Conservation (phyloP, 2,329 filamentous ascomycete genomes). For the Aspergillus tamarii region DNA sequence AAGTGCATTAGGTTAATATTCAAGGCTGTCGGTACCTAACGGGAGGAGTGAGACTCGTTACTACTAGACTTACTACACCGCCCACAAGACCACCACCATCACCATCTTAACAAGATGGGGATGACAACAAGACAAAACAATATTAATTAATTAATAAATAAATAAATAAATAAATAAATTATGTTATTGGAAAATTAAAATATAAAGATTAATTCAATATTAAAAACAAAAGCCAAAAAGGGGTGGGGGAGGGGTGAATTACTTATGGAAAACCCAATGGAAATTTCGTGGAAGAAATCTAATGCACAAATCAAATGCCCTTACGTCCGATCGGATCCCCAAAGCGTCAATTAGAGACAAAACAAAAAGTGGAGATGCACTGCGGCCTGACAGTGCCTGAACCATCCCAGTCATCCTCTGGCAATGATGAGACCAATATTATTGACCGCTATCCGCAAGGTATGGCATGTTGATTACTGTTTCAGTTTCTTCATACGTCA, state of each 20-base stretch:
- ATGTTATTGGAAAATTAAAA: neutral
- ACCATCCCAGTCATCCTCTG: neutral
- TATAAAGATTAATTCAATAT: neutral
- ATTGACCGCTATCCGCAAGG: slow-evolving; percentile 1
- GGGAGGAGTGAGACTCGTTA: neutral
- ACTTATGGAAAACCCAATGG: neutral
- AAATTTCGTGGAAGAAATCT: slow-evolving; percentile 5
- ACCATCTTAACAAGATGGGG: neutral
- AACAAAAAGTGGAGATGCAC: slow-evolving; percentile 21
- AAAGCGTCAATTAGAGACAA: slow-evolving; percentile 2
- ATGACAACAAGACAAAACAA: neutral
- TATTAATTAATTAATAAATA: too few species aligned
- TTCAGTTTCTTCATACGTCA: neutral
- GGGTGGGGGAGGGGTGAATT: neutral
- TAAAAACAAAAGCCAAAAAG: neutral
- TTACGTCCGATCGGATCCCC: neutral
- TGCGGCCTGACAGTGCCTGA: slow-evolving; percentile 33
- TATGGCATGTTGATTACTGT: neutral
- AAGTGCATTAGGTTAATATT: neutral
- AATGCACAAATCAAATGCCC: neutral
- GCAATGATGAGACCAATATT: neutral
- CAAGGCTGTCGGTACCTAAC: slow-evolving; percentile 2
- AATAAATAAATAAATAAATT: neutral
- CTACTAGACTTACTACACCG: neutral
- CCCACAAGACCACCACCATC: neutral